Evolutionary conservation across 2,329 filamentous ascomycete species (phyloP).

Genomic region (Aspergillus novoparasiticus): DNA sequence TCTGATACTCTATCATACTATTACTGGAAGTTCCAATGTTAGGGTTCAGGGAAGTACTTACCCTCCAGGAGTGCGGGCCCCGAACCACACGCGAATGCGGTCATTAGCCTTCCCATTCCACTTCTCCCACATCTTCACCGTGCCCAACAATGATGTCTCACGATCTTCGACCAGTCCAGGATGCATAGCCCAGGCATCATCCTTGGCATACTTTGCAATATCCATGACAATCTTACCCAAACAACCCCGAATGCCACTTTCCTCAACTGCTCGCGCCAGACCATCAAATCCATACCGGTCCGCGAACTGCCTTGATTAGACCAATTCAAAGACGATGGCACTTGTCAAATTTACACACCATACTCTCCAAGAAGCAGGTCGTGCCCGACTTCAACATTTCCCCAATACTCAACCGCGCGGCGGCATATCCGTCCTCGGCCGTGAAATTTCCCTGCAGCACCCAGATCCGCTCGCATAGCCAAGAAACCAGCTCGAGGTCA

Average conservation of each 20-base stretch:
- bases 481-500: constrained; percentile 53
- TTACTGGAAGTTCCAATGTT: not conserved
- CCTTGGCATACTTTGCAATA: constrained; percentile 45
- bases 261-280: constrained; percentile 46
- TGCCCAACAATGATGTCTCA: constrained; percentile 39
- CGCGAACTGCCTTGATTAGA: constrained; percentile 38
- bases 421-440: constrained; percentile 52
- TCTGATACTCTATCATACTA: not conserved
- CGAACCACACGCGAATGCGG: constrained; percentile 53
- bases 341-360: constrained; percentile 35
- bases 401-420: constrained; percentile 51
- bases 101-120: constrained; percentile 40
- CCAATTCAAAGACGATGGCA: not conserved
- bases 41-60: not conserved
- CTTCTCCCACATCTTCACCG: constrained; percentile 39
- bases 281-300: constrained; percentile 52
- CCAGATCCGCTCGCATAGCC: constrained; percentile 57
- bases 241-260: constrained; percentile 49
- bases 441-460: constrained; percentile 50
- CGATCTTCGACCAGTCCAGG: constrained; percentile 37
- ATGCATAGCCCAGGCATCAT: not conserved
- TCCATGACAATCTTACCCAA: constrained; percentile 50
- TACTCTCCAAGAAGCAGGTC: constrained; percentile 56
- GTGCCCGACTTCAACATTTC: constrained; percentile 56
- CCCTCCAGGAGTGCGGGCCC: constrained; percentile 50